These are phyloP conservation scores for Termitomyces sp. DNA, from an alignment of 768 basidiomycete genomes.

Conservation along the genomic window DNA sequence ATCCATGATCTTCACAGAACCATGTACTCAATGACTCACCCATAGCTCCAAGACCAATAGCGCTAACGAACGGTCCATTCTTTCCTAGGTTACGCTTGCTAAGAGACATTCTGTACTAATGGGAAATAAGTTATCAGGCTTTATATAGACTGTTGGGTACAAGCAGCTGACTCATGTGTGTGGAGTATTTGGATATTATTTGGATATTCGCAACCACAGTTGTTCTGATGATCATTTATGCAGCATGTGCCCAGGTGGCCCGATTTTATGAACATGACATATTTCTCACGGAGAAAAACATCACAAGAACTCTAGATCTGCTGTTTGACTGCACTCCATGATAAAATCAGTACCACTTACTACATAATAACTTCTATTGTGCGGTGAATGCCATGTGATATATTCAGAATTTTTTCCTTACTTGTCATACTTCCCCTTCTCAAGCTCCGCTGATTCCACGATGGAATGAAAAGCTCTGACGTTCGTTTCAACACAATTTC, in stretches of 20 bases:
- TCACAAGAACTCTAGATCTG: too few species aligned
- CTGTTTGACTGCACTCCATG: too few species aligned
- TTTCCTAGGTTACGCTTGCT: slow-evolving; percentile 18
- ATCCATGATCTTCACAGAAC: not conserved
- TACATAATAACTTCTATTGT: too few species aligned
- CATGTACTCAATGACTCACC: slow-evolving; percentile 8
- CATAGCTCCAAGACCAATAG: slow-evolving; percentile 22
- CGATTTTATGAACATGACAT: not conserved
- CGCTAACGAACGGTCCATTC: slow-evolving; percentile 21
- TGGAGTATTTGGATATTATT: too few species aligned
- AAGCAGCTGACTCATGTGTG: not conserved
- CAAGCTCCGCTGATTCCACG: too few species aligned
- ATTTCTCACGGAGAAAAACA: not conserved
- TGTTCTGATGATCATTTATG: too few species aligned
- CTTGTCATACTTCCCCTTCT: too few species aligned
- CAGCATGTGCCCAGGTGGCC: not conserved
- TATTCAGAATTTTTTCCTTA: too few species aligned
- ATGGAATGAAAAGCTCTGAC: too few species aligned
- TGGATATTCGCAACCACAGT: not conserved
- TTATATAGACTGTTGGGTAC: not conserved
- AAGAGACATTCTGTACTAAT: not conserved
- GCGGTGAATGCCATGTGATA: too few species aligned
- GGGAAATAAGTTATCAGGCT: not conserved
- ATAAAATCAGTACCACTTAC: too few species aligned
- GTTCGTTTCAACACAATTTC: too few species aligned